These are phyloP conservation scores for Hansenula sp. DNA, from an alignment of 1,139 yeast species.

Conservation along the genomic window DNA sequence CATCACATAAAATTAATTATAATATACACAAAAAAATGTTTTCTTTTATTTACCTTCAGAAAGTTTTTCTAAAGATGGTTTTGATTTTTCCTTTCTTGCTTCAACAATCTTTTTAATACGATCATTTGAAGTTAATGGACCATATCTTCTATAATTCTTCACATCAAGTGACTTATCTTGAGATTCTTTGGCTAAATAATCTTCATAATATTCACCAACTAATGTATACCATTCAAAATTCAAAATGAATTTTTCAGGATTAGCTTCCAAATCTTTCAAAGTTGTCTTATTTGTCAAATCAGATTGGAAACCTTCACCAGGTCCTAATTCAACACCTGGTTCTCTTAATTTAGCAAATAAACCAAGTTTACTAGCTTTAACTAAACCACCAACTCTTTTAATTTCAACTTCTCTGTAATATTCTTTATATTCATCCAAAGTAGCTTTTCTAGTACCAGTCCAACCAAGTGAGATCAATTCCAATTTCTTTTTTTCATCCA, in stretches of 20 bases:
- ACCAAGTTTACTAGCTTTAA: constrained; percentile 75
- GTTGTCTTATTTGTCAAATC: constrained; percentile 36
- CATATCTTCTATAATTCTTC: constrained; percentile 51
- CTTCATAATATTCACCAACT: constrained; percentile 43
- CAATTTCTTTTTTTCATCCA: constrained; percentile 36
- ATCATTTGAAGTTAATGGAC: constrained; percentile 48
- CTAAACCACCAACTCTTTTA: constrained; percentile 70
- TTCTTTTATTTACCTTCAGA: no score
- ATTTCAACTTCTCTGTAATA: constrained; percentile 62
- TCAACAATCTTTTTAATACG: constrained; percentile 32
- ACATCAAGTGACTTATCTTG: constrained; percentile 29
- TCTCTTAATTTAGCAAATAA: constrained; percentile 52
- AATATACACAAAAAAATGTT: no score
- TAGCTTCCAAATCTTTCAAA: constrained; percentile 26
- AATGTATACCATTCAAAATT: constrained; percentile 50
- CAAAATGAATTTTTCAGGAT: constrained; percentile 39
- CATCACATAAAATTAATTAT: no score
- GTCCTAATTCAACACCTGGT: constrained; percentile 58
- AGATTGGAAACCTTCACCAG: constrained; percentile 82
- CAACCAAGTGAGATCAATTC: constrained; percentile 72
- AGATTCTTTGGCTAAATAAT: constrained; percentile 22
- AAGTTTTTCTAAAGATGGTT: no score
- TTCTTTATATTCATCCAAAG: constrained; percentile 68
- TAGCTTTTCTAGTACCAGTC: constrained; percentile 83
- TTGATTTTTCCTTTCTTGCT: constrained; percentile 5